Conservation (phyloP, 2,329 filamentous ascomycete species). For the Emericellopsis cladophorae region DNA sequence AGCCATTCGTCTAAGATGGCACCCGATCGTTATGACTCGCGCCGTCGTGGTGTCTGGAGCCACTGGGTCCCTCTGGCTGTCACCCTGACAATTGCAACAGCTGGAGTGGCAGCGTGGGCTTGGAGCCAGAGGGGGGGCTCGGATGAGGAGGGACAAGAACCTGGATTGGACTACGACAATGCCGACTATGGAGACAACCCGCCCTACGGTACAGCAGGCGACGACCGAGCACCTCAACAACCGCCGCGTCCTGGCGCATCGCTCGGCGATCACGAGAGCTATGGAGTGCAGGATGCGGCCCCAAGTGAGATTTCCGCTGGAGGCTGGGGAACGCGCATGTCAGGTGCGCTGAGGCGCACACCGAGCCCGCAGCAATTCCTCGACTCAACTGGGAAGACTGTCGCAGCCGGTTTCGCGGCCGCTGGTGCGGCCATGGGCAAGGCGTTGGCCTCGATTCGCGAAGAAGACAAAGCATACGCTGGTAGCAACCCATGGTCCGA, state of each 20-base stretch:
- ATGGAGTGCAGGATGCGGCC: conserved; percentile 8
- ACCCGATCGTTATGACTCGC: conserved; percentile 46
- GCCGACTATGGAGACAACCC: conserved; percentile 42
- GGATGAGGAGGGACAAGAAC: conserved; percentile 50
- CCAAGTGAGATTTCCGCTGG: conserved; percentile 19
- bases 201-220: conserved; percentile 29
- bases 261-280: conserved; percentile 1
- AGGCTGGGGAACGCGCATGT: conserved; percentile 66
- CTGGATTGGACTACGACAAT: conserved; percentile 32
- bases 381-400: conserved; percentile 68
- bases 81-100: conserved; percentile 77
- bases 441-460: conserved; percentile 69
- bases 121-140: conserved; percentile 79
- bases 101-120: conserved; percentile 79
- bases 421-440: conserved; percentile 74
- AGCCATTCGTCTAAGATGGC: conserved; percentile 34
- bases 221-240: conserved; percentile 21
- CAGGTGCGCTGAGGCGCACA: conserved; percentile 67
- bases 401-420: conserved; percentile 70
- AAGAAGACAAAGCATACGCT: conserved; percentile 72
- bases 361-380: conserved; percentile 83
- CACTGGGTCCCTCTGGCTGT: conserved; percentile 85
- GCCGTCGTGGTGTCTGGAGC: conserved; percentile 52
- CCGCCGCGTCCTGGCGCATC: neutral
- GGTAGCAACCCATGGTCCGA: conserved; percentile 91